Conservation (phyloP, 2,329 filamentous ascomycete species). For the Fusarium tuaranense region DNA sequence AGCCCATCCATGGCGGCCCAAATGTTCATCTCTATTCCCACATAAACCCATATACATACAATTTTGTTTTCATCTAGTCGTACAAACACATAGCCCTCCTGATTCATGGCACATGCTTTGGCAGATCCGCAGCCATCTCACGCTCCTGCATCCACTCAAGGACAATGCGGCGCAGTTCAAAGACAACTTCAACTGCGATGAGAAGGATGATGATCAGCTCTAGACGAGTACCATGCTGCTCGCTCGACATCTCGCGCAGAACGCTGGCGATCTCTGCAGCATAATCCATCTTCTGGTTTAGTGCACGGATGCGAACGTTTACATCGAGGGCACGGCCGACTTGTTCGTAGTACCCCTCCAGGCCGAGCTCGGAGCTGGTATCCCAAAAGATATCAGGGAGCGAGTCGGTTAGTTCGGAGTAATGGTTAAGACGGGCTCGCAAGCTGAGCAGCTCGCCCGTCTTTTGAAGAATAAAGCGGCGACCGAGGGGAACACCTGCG, state of each 20-base stretch:
- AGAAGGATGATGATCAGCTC: conserved; percentile 97
- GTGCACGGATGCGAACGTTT: conserved; percentile 85
- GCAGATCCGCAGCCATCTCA: conserved; percentile 38
- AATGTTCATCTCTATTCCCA: conserved; percentile 11
- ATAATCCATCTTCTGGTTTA: conserved; percentile 99
- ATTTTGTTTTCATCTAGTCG: conserved; percentile 11
- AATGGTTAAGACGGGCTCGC: conserved; percentile 93
- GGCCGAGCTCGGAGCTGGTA: conserved; percentile 83
- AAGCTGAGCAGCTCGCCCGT: conserved; percentile 92
- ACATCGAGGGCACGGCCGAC: conserved; percentile 92
- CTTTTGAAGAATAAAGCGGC: conserved; percentile 88
- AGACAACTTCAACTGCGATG: conserved; percentile 91
- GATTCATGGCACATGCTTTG: conserved; percentile 3
- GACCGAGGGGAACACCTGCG: conserved; percentile 56
- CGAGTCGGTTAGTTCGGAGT: conserved; percentile 95
- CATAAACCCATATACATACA: conserved; percentile 10
- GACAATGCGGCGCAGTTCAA: conserved; percentile 82
- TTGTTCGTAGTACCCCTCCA: conserved; percentile 96
- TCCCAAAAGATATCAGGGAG: conserved; percentile 99
- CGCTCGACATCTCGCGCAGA: conserved; percentile 86
- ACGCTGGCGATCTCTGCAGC: conserved; percentile 95
- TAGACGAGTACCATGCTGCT: conserved; percentile 87
- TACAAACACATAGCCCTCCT: conserved; percentile 13
- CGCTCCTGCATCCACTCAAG: conserved; percentile 66
- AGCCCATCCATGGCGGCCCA: background rate